Evolutionary conservation across 1,139 yeast genomes (phyloP).

Genomic region (Pneumocystis wakefieldiae): DNA sequence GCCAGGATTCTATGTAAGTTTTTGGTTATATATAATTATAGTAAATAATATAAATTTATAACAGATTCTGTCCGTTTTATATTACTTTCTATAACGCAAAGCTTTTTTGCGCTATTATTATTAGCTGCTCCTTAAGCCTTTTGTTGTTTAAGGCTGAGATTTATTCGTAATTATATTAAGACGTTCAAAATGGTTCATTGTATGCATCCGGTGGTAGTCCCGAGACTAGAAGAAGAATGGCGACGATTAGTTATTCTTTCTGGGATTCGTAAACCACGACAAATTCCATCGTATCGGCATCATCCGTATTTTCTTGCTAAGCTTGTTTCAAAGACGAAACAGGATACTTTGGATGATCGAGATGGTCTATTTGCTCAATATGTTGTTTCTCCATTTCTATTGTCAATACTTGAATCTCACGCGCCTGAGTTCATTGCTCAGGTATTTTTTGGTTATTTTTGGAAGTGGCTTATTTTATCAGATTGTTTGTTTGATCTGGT

Average conservation of each 20-base stretch:
- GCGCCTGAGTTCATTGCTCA: neutral
- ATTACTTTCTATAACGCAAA: too few relatives aligned
- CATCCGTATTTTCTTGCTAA: neutral
- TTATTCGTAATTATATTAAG: neutral
- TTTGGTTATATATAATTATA: too few relatives aligned
- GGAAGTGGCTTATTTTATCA: neutral
- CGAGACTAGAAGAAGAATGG: neutral
- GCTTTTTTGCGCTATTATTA: neutral
- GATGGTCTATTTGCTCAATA: neutral
- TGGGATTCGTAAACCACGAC: neutral
- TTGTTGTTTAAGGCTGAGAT: neutral
- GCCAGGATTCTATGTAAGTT: too few relatives aligned
- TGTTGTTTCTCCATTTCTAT: neutral
- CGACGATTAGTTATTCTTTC: neutral
- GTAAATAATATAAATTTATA: too few relatives aligned
- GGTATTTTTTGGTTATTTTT: neutral
- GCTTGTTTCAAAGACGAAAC: neutral
- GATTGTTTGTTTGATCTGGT: neutral
- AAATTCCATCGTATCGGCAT: neutral
- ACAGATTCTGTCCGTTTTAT: too few relatives aligned
- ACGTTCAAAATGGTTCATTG: neutral
- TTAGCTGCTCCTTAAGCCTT: neutral
- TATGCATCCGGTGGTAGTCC: neutral
- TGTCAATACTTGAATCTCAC: neutral
- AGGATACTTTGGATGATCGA: neutral